Conservation (phyloP, 257 asterid genomes). For the Petunia secreta region DNA sequence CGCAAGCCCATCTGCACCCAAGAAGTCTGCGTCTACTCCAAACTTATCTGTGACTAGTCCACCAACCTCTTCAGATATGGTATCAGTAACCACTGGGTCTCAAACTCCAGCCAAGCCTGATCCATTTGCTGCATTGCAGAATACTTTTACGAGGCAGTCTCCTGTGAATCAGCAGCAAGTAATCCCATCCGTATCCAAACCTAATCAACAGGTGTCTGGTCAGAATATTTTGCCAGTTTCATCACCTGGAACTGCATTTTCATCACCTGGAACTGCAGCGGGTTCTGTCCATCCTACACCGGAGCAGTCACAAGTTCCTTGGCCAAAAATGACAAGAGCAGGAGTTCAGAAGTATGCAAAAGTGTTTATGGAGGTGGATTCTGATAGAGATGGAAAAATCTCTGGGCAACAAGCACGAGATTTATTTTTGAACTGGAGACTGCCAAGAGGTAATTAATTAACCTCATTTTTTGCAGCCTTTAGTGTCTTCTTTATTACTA, state of each 20-base stretch:
- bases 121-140: constrained; percentile 76
- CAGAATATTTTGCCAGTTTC: constrained; percentile 53
- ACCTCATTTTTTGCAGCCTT: background rate
- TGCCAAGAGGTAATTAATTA: constrained; percentile 73
- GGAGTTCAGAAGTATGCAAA: constrained; percentile 89
- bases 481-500: background rate
- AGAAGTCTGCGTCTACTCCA: constrained; percentile 56
- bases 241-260: constrained; percentile 55
- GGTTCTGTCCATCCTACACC: constrained; percentile 48
- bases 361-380: constrained; percentile 90
- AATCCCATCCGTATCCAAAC: constrained; percentile 55
- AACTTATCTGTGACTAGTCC: constrained; percentile 45
- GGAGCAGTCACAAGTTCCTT: constrained; percentile 67
- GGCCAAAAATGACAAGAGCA: constrained; percentile 98
- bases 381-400: constrained; percentile 87
- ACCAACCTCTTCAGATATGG: constrained; percentile 56
- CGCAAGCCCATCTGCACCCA: constrained; percentile 52
- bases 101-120: constrained; percentile 64
- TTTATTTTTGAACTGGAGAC: constrained; percentile 91
- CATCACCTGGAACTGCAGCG: constrained; percentile 57
- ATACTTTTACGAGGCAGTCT: constrained; percentile 60
- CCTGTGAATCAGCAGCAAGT: constrained; percentile 53
- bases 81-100: constrained; percentile 48
- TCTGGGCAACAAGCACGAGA: constrained; percentile 91
- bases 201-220: constrained; percentile 62